Base-by-base conservation (phyloP, 2,329 filamentous ascomycete genomes). In the Cucurbitaria berberidis region DNA sequence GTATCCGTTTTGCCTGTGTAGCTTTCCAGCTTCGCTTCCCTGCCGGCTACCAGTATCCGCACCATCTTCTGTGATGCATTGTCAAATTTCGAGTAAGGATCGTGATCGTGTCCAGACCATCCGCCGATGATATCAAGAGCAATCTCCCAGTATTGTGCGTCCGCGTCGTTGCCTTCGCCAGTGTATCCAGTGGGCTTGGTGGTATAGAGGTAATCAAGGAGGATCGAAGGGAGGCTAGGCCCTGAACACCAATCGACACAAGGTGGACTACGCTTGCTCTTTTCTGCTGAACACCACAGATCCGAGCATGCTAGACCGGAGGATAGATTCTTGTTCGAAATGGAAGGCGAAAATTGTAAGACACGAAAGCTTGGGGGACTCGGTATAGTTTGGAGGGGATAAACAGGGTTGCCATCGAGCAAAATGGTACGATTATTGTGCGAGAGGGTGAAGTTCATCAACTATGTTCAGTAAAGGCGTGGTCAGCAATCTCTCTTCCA, bases 391-490 rank as follows among this genome's bases (percentile, higher is more conserved):
- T 48, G 36, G n/a, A 72, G 53, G 3, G 70, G 72, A 40, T 66
- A 68, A 18, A 74, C 60, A 13, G 62, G 60, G 9, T 59, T 36
- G 24, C 55, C 46, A 38, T 73, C 70, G 10, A 74, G 60, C 8
- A 72, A 54, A 5, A 67, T 36, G 21, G 64, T 66, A 29, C 61
- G 64, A 26, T 63, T 64, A 45, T 72, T 63, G 45, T 63, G 59
- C 7, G 68, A 60, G 29, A 73, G 60, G 15, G 68, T 62, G 45
- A 74, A 47, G 48, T 73, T 72, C 48, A 69, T 67, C 48, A 72
- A 59, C 71, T 70, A 38, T 40, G 26, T 22, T 11, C 24, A 32
- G 47, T 24, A 18, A 22, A 39, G 35, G 13, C 16, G 27, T 21
- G 11, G 21, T 18, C 13, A 34, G 30, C 30, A 34, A 3, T 7